Evolutionary conservation across 805 yeast species (phyloP).

Genomic region (Yarrowia sp.): DNA sequence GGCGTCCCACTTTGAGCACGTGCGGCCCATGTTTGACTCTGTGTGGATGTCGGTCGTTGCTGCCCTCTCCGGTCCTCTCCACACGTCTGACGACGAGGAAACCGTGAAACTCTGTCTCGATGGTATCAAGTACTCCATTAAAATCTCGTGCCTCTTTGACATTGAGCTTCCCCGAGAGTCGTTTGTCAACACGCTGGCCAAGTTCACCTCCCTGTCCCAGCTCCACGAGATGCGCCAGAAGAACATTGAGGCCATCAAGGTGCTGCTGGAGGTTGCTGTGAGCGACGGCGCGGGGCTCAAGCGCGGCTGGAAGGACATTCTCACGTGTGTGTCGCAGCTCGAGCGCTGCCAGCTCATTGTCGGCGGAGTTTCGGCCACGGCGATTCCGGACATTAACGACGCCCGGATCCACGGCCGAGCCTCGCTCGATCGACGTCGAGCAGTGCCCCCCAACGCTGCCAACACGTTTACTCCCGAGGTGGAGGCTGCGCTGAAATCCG

Average conservation of each 20-base stretch:
- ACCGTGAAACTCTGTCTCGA: slow-evolving; percentile 68
- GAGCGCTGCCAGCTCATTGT: slow-evolving; percentile 89
- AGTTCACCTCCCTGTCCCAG: slow-evolving; percentile 81
- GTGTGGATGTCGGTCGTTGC: slow-evolving; percentile 97
- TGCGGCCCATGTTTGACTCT: slow-evolving; percentile 89
- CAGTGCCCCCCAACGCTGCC: slow-evolving; percentile 40
- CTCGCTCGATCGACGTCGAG: slow-evolving; percentile 25
- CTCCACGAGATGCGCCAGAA: slow-evolving; percentile 77
- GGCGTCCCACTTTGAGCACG: slow-evolving; percentile 89
- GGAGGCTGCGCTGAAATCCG: slow-evolving; percentile 49
- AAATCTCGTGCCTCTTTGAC: slow-evolving; percentile 83
- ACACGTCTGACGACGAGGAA: slow-evolving; percentile 75
- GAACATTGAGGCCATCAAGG: slow-evolving; percentile 79
- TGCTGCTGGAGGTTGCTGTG: slow-evolving; percentile 77
- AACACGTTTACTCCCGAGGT: slow-evolving; percentile 44
- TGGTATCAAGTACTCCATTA: slow-evolving; percentile 82
- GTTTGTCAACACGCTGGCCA: slow-evolving; percentile 87
- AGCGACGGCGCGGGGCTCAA: slow-evolving; percentile 77
- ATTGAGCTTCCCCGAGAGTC: slow-evolving; percentile 85
- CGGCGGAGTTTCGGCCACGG: slow-evolving; percentile 81
- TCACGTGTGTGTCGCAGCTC: slow-evolving; percentile 84
- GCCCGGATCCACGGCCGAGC: slow-evolving; percentile 59
- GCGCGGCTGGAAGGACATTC: slow-evolving; percentile 83
- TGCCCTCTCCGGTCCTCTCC: slow-evolving; percentile 91
- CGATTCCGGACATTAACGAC: slow-evolving; percentile 82